Evolutionary conservation across 2,329 filamentous ascomycete genomes (phyloP).

Genomic region (Penicillium sp.): DNA sequence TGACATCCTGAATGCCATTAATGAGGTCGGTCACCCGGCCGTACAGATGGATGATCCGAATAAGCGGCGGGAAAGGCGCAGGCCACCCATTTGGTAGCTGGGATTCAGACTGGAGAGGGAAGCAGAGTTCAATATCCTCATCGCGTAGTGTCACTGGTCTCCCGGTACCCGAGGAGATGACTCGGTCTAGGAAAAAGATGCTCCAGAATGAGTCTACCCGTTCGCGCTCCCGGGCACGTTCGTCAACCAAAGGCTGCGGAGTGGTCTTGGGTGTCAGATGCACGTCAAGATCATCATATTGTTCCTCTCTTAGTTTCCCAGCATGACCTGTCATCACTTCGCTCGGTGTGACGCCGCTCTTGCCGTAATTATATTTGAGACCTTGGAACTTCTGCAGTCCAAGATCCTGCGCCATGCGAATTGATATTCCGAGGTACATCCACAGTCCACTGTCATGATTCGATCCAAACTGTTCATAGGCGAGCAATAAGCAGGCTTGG

Average conservation of each 20-base stretch:
- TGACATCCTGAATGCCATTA: constrained; percentile 72
- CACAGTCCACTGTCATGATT: constrained; percentile 85
- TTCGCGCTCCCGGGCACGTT: constrained; percentile 69
- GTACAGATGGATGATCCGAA: constrained; percentile 82
- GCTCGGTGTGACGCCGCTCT: constrained; percentile 55
- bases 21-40: constrained; percentile 79
- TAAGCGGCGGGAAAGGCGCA: constrained; percentile 73
- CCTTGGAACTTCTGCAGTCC: constrained; percentile 80
- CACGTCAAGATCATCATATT: constrained; percentile 42
- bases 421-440: constrained; percentile 90
- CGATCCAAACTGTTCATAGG: constrained; percentile 84
- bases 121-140: constrained; percentile 77
- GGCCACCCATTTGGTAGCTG: constrained; percentile 64
- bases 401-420: constrained; percentile 76
- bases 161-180: constrained; percentile 84
- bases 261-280: constrained; percentile 23
- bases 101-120: constrained; percentile 57
- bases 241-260: constrained; percentile 50
- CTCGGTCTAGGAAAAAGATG: constrained; percentile 80
- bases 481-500: constrained; percentile 77
- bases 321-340: constrained; percentile 48
- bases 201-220: constrained; percentile 87
- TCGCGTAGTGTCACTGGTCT: constrained; percentile 79
- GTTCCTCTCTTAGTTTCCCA: constrained; percentile 43
- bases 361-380: constrained; percentile 56